Evolutionary conservation across 306 rosid species (phyloP), one percentile per base, ranked within the genome.

Genomic region (Ammopiptanthus mongolicus): DNA sequence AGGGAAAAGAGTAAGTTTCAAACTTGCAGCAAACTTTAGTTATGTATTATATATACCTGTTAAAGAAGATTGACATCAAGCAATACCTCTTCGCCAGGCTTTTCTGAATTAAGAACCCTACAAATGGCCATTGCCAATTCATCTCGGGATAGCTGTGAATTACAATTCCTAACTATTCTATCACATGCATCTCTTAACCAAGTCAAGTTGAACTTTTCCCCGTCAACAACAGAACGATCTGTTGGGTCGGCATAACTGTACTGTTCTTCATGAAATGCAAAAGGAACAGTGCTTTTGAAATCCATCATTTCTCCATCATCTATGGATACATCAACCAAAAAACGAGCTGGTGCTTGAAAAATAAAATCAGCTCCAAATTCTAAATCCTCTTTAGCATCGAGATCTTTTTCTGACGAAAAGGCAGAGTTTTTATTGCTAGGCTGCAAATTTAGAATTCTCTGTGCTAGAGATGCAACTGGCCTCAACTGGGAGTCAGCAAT

Each of bases 41-140:
- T 62, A 52, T 44, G 23, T 41, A 37, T 12, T 62, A 52, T 44
- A 31, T 41, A 37, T 31, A 71, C 50, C 41, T 17, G 14, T 55
- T n/a, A 71, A 68, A 50, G 10, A 69, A 69, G 46, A 71, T 50
- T 65, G 67, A 36, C 17, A 51, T 68, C 61, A 71, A 73, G 34
- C 33, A 69, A 71, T 91, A 94, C 97, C 98, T 88, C 97, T 79
- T 94, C 98, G 8, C 98, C 97, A 31, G 93, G 89, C 79, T 91
- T 94, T 67, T 86, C 97, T 71, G 98, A 90, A 76, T 86, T 82
- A 80, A 94, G 97, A 71, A 91, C 98, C 88, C 88, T 86, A 80
- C 98, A 94, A 77, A 94, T 90, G 63, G 97, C 85, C 94, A 94
- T 82, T 36, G 98, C 97, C 73, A 94, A 73, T 85, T 94, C 97